phyloP scores from a whole-genome alignment of 768 basidiomycete genomes.

The Suillus subluteus region DNA sequence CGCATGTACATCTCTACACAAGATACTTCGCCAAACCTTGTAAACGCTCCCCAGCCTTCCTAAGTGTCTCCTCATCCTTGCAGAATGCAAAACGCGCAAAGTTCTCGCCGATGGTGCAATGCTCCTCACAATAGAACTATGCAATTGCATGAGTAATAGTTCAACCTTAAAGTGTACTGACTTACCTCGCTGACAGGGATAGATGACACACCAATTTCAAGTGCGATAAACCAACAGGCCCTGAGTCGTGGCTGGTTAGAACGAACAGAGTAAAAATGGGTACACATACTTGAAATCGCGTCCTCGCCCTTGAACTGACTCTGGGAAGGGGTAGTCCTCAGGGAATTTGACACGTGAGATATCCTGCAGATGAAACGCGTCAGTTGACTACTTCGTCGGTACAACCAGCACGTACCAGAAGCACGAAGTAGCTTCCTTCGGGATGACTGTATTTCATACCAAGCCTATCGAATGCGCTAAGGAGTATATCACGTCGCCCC shows the following conservation, averaged over 20 bases:
- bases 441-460: conserved; percentile 88
- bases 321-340: conserved; percentile 82
- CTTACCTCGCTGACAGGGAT: conserved; percentile 95
- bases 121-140: conserved; percentile 92
- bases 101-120: conserved; percentile 82
- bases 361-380: conserved; percentile 49
- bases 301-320: conserved; percentile 74
- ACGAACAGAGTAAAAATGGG: neutral
- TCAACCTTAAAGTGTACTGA: neutral
- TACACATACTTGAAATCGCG: conserved; percentile 77
- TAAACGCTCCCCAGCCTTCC: conserved; percentile 81
- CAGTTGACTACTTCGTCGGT: no score
- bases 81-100: conserved; percentile 94
- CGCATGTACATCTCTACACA: conserved; percentile 16
- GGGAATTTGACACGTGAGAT: conserved; percentile 80
- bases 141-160: conserved; percentile 16
- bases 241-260: conserved; percentile 41
- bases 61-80: conserved; percentile 89
- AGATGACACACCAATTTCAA: conserved; percentile 87
- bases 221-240: conserved; percentile 94
- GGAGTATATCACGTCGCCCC: conserved; percentile 77
- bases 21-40: conserved; percentile 73
- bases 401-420: conserved; percentile 61
- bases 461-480: conserved; percentile 77
- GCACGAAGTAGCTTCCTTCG: conserved; percentile 89